phyloP scores from a whole-genome alignment of 345 rosid genomes.

The Litchi chinensis region DNA sequence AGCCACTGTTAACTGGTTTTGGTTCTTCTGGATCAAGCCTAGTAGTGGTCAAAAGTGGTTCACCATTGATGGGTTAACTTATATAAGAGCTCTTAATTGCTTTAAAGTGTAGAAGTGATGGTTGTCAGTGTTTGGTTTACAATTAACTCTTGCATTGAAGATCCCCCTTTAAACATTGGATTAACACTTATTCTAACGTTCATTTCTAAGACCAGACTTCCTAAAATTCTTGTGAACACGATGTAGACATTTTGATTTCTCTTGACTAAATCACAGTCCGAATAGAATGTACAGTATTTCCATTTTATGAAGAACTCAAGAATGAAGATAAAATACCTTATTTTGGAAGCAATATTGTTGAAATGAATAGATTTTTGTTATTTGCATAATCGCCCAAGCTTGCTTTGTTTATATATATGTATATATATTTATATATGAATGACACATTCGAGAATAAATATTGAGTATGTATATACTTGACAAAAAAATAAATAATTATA shows the following conservation, averaged over 20 bases:
- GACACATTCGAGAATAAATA: no score
- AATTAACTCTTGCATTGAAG: background rate
- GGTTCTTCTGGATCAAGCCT: background rate
- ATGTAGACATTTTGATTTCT: background rate
- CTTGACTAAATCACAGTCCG: background rate
- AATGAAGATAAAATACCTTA: background rate
- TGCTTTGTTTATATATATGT: no score
- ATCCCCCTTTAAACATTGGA: background rate
- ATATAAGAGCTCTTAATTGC: background rate
- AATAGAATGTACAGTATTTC: background rate
- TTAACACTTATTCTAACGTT: background rate
- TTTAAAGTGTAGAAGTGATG: no score
- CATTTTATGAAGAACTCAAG: background rate
- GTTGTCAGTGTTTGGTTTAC: background rate
- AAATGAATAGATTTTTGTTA: no score
- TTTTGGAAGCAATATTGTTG: no score
- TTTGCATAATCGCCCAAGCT: no score
- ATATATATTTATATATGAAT: no score
- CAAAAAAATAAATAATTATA: no score
- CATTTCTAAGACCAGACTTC: background rate
- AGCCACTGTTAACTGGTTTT: no score
- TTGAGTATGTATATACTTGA: no score
- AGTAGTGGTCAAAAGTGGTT: background rate
- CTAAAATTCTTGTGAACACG: background rate
- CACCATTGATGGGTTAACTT: background rate